These are phyloP conservation scores for Verticillium alfalfae DNA, from an alignment of 2,329 filamentous ascomycete species.

Conservation along the genomic window DNA sequence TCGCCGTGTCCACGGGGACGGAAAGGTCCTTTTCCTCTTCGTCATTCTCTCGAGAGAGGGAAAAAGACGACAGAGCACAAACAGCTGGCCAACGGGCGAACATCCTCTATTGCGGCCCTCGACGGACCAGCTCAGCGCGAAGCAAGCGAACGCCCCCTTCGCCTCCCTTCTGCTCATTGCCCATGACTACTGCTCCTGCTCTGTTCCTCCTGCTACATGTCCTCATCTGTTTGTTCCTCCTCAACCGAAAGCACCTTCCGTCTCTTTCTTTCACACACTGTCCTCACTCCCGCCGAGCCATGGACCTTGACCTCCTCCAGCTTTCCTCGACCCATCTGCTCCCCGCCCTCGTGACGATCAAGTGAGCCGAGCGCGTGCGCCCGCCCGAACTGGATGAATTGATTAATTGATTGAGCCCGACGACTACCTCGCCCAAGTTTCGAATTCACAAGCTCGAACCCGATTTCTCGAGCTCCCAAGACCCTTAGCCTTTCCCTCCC, in stretches of 20 bases:
- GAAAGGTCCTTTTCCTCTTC: not conserved
- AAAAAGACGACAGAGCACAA: not conserved
- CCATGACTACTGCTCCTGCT: not conserved
- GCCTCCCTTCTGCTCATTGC: not conserved
- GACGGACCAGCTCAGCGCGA: not conserved
- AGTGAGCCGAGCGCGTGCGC: conserved; percentile 1
- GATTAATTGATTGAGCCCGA: not conserved
- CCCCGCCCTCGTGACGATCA: not conserved
- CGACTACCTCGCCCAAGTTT: not conserved
- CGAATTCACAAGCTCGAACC: not conserved
- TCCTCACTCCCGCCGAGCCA: not conserved
- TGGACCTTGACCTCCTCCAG: conserved; percentile 1
- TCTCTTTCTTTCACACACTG: not conserved
- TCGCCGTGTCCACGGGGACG: not conserved
- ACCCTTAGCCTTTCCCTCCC: not conserved
- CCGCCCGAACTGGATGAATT: not conserved
- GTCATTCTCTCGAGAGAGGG: not conserved
- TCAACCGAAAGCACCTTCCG: not conserved
- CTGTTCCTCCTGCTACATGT: not conserved
- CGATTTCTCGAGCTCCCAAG: not conserved
- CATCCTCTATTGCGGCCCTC: not conserved
- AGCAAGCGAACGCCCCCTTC: not conserved
- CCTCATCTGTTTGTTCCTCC: not conserved
- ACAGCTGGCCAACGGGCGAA: not conserved
- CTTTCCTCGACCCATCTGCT: not conserved